These are phyloP conservation scores for Phaeodactylum tricornutum DNA, from an alignment of 108 stramenopile species.

Conservation along the genomic window DNA sequence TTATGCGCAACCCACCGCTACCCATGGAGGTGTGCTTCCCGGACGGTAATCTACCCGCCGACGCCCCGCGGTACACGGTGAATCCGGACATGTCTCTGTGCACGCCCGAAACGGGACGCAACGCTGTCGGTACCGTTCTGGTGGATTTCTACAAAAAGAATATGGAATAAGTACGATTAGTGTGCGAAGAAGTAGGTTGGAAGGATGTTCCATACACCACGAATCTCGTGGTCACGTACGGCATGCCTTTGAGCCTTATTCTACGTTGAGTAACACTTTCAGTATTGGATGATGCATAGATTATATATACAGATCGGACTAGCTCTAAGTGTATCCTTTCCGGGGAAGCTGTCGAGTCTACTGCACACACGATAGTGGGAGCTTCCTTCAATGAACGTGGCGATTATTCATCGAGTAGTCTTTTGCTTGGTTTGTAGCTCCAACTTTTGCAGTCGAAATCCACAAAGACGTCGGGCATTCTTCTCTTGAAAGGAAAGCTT, in stretches of 20 bases:
- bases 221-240: too few species aligned
- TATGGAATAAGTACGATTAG: conserved; percentile 66
- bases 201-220: too few species aligned
- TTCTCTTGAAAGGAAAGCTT: not conserved
- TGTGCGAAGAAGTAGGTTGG: too few species aligned
- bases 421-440: not conserved
- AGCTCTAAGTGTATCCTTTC: too few species aligned
- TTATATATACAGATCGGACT: too few species aligned
- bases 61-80: conserved; percentile 64
- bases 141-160: conserved; percentile 89
- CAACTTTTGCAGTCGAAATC: conserved; percentile 13
- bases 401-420: too few species aligned
- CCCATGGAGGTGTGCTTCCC: conserved; percentile 89
- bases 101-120: conserved; percentile 66
- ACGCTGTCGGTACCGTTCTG: conserved; percentile 68
- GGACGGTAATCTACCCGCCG: conserved; percentile 80
- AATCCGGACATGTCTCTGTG: conserved; percentile 83
- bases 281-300: too few species aligned
- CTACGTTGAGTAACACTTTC: too few species aligned
- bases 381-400: too few species aligned
- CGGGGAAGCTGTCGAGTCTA: too few species aligned
- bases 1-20: conserved; percentile 95
- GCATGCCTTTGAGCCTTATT: too few species aligned
- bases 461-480: conserved; percentile 11
- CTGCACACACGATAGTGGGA: too few species aligned